Base-by-base conservation (phyloP, 179 eudicot genomes). In the Beta lomatogona region DNA sequence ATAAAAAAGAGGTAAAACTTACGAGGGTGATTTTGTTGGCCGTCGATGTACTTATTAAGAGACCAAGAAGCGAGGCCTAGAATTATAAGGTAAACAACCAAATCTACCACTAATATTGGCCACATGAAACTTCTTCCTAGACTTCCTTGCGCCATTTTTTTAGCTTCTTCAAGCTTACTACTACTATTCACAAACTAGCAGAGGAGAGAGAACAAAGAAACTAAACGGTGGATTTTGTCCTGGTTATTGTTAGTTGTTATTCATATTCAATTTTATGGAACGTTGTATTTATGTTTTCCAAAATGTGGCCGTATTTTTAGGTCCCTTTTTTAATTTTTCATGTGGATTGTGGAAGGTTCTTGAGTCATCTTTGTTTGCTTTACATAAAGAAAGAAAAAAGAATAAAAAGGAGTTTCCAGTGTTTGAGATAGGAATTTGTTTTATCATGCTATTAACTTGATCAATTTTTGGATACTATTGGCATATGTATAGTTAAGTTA, bases 11-110 rank as follows among this genome's bases (percentile, higher is more conserved):
- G 46, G 64, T 41, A 14, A 44, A 10, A 70, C 91, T 78, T 74
- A 93, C 97, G 93, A 81, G 89, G 92, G 77, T 89, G 92, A 77
- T 86, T 78, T 21, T 81, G 93, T 10, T 82, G 79, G 22, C 91
- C 91, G 66, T 93, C 89, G 74, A 93, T 91, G 83, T 89, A 89
- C 72, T 91, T 90, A 86, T 93, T 84, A 60, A 91, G 84, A 61
- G 90, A 89, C 97, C 97, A 93, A 66, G 82, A 88, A 60, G 96
- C 90, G 19, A 92, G 88, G 4, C 92, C 93, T 3, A 91, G 67
- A 14, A 93, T 59, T 9, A 92, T 77, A 6, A 92, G 46, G 60
- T 84, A 82, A 4, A 89, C 89, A 8, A 90, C 91, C 50, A 86
- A 81, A 77, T 92, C 89, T 3, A 83, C 91, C 63, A 75, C 71